Percentiles rank a stretch among this genome's conserved stretches.
These are phyloP conservation scores for Arthrinium puccinioides DNA, from an alignment of 2,329 filamentous ascomycete genomes.

Conservation along the genomic window DNA sequence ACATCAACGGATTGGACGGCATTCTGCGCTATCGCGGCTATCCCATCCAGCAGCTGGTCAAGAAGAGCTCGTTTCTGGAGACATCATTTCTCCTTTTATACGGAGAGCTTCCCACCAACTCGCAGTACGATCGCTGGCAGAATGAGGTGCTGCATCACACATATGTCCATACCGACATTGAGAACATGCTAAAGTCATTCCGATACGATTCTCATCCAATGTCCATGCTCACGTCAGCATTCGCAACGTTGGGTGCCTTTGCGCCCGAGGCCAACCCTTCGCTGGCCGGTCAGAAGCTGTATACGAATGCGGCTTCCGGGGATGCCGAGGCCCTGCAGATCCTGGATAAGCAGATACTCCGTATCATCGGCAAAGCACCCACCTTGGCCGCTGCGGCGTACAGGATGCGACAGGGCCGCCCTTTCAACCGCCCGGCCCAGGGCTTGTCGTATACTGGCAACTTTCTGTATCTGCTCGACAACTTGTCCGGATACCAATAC, in stretches of 20 bases:
- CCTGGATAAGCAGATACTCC: conserved; percentile 44
- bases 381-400: conserved; percentile 43
- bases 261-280: conserved; percentile 43
- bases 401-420: conserved; percentile 43
- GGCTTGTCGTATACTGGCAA: conserved; percentile 47
- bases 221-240: conserved; percentile 42
- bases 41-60: conserved; percentile 42
- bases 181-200: conserved; percentile 43
- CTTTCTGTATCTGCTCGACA: conserved; percentile 45
- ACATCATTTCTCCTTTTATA: conserved; percentile 43
- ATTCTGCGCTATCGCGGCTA: conserved; percentile 45
- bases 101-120: conserved; percentile 37
- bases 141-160: conserved; percentile 44
- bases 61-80: conserved; percentile 42
- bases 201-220: conserved; percentile 45
- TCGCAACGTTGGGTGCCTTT: conserved; percentile 41
- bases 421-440: conserved; percentile 40
- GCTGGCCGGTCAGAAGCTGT: conserved; percentile 41
- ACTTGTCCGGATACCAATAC: conserved; percentile 39
- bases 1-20: conserved; percentile 44
- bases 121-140: conserved; percentile 34
- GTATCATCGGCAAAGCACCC: conserved; percentile 43
- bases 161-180: conserved; percentile 40
- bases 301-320: conserved; percentile 35
- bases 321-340: conserved; percentile 31